Base-by-base conservation (phyloP, 768 basidiomycete species). In the Leccinum variicolor region DNA sequence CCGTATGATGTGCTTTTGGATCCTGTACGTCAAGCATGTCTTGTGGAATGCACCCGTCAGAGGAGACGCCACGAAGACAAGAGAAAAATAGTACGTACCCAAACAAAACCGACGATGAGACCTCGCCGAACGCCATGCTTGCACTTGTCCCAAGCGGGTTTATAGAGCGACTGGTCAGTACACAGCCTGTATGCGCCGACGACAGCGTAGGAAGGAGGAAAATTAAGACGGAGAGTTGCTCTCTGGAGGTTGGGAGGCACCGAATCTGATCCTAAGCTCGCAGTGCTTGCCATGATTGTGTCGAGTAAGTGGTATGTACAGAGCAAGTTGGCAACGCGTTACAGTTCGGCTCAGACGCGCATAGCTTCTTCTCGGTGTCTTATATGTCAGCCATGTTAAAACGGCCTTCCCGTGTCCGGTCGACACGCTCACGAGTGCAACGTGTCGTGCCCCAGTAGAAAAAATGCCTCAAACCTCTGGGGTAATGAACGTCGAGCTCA, bases 91-190 rank as follows among this genome's bases (percentile, higher is more conserved):
- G n/a, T n/a, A 73, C 80, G 39, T 65, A 88, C 90, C 90, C 90
- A 93, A 31, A 81, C 70, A 0, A 80, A 67, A 0, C 88, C 93
- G 41, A 92, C 87, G 15, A 81, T 71, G 0, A 81, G 75, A 0
- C 94, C 94, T 19, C 93, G 76, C 49, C 79, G 67, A 1, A 83
- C 81, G 0, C 89, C 94, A 72, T 95, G 87, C 61, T 79, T 82
- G 68, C 92, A 90, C 74, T 92, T 94, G 66, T 89, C 75, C 91
- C 94, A 92, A 8, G 89, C 85, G 4, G 93, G 92, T 25, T 77
- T 74, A 58, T 84, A 86, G 33, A 96, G 75, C 14, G 73, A 73
- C 39, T 81, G 77, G 70, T 95, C 93, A 0, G 89, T 92, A 65
- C 84, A 79, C 6, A 97, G 76, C 28, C 94, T 77, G 71, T 95